Evolutionary conservation across 768 basidiomycete species (phyloP), one percentile per base, ranked within the genome.

Genomic region (Tricholoma sp.): DNA sequence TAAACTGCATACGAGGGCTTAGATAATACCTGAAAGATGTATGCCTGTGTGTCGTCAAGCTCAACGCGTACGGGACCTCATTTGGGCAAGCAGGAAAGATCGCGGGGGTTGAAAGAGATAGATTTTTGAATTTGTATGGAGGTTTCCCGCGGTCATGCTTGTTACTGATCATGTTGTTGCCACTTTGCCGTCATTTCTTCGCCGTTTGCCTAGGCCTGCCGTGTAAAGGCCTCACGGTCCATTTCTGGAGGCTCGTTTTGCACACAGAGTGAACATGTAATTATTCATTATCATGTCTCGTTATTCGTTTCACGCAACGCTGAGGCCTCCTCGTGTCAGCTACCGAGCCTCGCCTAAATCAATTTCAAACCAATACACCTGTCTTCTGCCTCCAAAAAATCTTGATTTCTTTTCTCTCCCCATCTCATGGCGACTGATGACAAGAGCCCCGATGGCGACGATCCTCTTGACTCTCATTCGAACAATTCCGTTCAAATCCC

Each of bases 381-480:
- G 57, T 53, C 57, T 32, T 49, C 45, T 49, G 49, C 47, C 46
- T 51, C 51, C 11, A 34, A 18, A n/a, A 29, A 50, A 41, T 34
- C 45, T 41, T 47, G 43, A 19, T 41, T 52, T 54, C 31, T 52
- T 32, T 39, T 47, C 32, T 64, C 61, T 63, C 66, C 24, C 60
- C 58, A 37, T 52, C 65, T 43, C 39, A 73, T 76, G 74, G 68
- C 69, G 57, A 61, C 67, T 58, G 67, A 67, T 57, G 65, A 61
- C 66, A 72, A 72, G 61, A 67, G 63, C 58, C 66, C 61, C 66
- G 64, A 69, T 60, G 68, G 65, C 59, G 68, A 69, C 64, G 67
- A 66, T 64, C 64, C 68, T 43, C 74, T 71, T 54, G 71, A 75
- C 66, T 65, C 69, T 41, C 71, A 67, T 54, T 61, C 64, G 41